Evolutionary conservation across 257 asterid species (phyloP).

Genomic region (Solanum commersonii): DNA sequence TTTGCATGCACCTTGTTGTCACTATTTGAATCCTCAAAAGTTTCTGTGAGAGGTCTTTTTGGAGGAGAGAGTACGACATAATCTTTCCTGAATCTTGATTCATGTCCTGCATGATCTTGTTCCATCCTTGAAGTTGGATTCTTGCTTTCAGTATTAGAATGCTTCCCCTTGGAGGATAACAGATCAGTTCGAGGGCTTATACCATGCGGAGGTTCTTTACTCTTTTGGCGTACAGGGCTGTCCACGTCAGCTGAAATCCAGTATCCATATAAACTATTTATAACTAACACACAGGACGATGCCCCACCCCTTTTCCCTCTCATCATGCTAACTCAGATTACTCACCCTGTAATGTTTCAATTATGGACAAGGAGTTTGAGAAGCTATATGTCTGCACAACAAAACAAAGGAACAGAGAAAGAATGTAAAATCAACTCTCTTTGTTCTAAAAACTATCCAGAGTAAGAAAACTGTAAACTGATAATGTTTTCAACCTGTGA

Average conservation of each 20-base stretch:
- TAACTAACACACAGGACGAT: neutral
- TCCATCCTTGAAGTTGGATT: slow-evolving; percentile 25
- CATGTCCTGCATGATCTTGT: slow-evolving; percentile 25
- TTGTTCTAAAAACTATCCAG: slow-evolving; percentile 3
- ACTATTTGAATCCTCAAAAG: slow-evolving; percentile 36
- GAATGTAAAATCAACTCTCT: slow-evolving; percentile 1
- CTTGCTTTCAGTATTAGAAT: slow-evolving; percentile 21
- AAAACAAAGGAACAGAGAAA: neutral
- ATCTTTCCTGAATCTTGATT: slow-evolving; percentile 28
- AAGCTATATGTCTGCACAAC: slow-evolving; percentile 70
- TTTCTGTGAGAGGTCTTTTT: slow-evolving; percentile 34
- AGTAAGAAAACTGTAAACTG: neutral
- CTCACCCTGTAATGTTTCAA: slow-evolving; percentile 79
- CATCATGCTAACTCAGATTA: neutral
- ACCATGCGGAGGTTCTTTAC: slow-evolving; percentile 27
- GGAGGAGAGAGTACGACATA: slow-evolving; percentile 33
- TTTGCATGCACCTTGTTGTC: slow-evolving; percentile 30
- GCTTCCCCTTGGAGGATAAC: slow-evolving; percentile 26
- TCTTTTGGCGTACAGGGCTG: slow-evolving; percentile 29
- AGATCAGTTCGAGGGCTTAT: slow-evolving; percentile 19
- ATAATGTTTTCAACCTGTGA: slow-evolving; percentile 59
- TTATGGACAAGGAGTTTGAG: slow-evolving; percentile 72
- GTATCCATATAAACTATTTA: neutral
- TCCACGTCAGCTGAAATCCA: slow-evolving; percentile 39
- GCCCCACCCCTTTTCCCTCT: neutral